Base-by-base conservation (phyloP, 2,329 filamentous ascomycete species). In the Pseudogymnoascus sp. region DNA sequence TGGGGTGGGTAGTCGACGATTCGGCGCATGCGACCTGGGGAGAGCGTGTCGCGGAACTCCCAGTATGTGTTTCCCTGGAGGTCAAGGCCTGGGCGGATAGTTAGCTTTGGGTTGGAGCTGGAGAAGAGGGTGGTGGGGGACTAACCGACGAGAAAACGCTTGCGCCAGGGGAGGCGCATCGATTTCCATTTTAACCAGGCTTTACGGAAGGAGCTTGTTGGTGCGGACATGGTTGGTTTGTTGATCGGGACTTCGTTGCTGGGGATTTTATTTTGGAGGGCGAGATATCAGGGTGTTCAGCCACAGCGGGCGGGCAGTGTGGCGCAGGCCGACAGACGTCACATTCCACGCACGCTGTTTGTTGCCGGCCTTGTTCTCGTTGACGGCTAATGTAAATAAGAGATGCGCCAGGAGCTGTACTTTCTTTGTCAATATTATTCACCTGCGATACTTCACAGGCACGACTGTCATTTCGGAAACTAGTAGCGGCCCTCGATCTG, bases 31-130 rank as follows among this genome's bases (percentile, higher is more conserved):
- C 83, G 81, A 59, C 77, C 74, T 37, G 73, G 69, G 64, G 69
- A 64, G 36, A 69, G 65, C 4, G 64, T 65, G 67, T 86, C 81
- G 64, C 79, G 80, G 75, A 89, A 88, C 70, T 88, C 84, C 85
- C 86, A 89, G 77, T 83, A 89, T 3, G 86, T 88, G 75, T 89
- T 88, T 63, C 85, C 85, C 23, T 83, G 71, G 64, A 88, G 83
- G 71, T 89, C 86, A 69, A 82, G 78, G 67, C 86, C 86, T 88
- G 66, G 21, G 56, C 50, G 10, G 42, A 25, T 11, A 21, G 56
- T 44, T 28, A 56, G 25, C 34, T 37, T 50, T 12, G 23, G 7
- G 25, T 16, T 38, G 36, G 38, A 21, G 53, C 34, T 21, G 62
- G 23, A 11, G n/a, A 18, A 21, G 42, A 25, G 36, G 16, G 60